Evolutionary conservation across 2,329 filamentous ascomycete species (phyloP), one percentile per base, ranked within the genome.

Genomic region (Fusarium marasasianum): DNA sequence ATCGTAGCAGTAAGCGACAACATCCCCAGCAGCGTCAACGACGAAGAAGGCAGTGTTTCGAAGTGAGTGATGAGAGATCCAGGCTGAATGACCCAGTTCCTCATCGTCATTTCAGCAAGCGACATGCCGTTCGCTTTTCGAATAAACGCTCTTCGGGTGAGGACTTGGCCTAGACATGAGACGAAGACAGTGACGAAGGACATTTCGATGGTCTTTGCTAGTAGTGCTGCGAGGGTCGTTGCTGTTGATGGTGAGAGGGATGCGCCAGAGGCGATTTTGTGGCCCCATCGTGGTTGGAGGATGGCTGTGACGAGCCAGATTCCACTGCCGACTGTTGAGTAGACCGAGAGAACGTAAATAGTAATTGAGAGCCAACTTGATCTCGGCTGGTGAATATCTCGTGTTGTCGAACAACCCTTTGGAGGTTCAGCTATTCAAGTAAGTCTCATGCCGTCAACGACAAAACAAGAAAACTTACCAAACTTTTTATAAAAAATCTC

Each of bases 161-260:
- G 82, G 0, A 93, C 88, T 79, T 96, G 94, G 0, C 94, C 94
- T 0, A 95, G 80, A 62, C 93, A 93, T 0, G 91, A 88, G 3
- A 95, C 91, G 69, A 94, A 93, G 0, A 94, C 91, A 0, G 93
- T 94, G 8, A 94, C 92, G 77, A 95, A 96, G 0, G 91, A 91
- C 72, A 95, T 79, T 81, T 96, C 94, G 54, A 95, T 93, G 0
- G 91, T 89, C 81, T 95, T 96, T 13, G 93, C 92, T 41, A 94
- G 83, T 6, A 94, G 81, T 0, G 92, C 88, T n/a, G 90, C 91
- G 2, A 95, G 78, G 3, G 93, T 82, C 2, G 90, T 91, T 0
- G 93, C 93, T 4, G 90, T 91, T 0, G 90, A 87, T 0, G 91
- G 90, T 1, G 84, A 84, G 22, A 95, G 76, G 18, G 87, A 83